phyloP scores from a whole-genome alignment of 495 filamentous ascomycete genomes.

The Penicillium roqueforti region DNA sequence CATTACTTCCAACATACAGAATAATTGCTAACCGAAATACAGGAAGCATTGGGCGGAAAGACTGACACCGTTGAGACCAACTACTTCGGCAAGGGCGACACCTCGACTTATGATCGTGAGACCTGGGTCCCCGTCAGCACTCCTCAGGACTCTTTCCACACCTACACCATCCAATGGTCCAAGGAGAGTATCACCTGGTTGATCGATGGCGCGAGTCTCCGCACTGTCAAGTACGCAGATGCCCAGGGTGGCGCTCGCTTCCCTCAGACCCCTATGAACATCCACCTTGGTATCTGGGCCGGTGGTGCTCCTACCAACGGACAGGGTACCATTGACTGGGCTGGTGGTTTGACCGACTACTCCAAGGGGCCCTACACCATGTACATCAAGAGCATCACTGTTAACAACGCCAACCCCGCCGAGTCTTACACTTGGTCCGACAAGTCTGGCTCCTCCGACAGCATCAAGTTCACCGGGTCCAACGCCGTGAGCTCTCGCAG shows the following conservation, averaged over 20 bases:
- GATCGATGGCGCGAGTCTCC: slow-evolving; percentile 68
- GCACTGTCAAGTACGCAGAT: slow-evolving; percentile 58
- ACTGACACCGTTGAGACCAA: slow-evolving; percentile 73
- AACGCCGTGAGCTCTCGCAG: slow-evolving; percentile 5
- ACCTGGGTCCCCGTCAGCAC: slow-evolving; percentile 51
- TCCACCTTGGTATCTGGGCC: slow-evolving; percentile 84
- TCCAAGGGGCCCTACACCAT: slow-evolving; percentile 70
- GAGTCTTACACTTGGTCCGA: slow-evolving; percentile 67
- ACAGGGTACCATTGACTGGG: slow-evolving; percentile 64
- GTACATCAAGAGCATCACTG: slow-evolving; percentile 60
- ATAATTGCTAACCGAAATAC: slow-evolving; percentile 7
- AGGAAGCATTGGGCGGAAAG: slow-evolving; percentile 57
- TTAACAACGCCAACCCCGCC: slow-evolving; percentile 28
- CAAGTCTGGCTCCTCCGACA: slow-evolving; percentile 61
- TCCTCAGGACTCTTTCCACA: slow-evolving; percentile 70
- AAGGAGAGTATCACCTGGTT: slow-evolving; percentile 67
- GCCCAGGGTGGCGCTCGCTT: slow-evolving; percentile 67
- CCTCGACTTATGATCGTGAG: slow-evolving; percentile 71
- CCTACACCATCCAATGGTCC: slow-evolving; percentile 84
- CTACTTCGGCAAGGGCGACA: slow-evolving; percentile 92
- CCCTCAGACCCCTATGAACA: slow-evolving; percentile 86
- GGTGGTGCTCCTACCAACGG: slow-evolving; percentile 73
- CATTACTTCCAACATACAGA: not conserved
- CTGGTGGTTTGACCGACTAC: slow-evolving; percentile 74
- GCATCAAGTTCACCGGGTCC: slow-evolving; percentile 56